Conservation (phyloP, 345 rosid species). For the Capsella bursapastoris region DNA sequence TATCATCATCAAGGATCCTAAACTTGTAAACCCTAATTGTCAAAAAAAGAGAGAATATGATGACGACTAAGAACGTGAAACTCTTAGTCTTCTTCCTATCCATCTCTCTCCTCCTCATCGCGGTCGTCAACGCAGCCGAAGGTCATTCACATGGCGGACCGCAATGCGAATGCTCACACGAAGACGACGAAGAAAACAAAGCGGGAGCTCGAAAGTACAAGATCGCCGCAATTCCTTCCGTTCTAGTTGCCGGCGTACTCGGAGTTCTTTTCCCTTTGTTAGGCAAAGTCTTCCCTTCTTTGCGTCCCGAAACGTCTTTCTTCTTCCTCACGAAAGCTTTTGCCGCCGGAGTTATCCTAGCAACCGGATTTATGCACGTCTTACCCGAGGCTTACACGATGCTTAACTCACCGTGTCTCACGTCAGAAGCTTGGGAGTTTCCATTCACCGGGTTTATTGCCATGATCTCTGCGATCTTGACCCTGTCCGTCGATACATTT, state of each 20-base stretch:
- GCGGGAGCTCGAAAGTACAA: constrained; percentile 43
- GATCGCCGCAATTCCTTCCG: constrained; percentile 39
- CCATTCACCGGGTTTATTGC: constrained; percentile 58
- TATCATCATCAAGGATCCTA: constrained; percentile 14
- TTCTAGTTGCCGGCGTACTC: constrained; percentile 29
- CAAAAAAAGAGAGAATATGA: constrained; percentile 3
- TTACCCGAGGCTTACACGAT: constrained; percentile 53
- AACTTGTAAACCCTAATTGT: neutral
- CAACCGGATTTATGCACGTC: constrained; percentile 55
- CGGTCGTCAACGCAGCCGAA: constrained; percentile 1
- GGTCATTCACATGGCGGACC: constrained; percentile 36
- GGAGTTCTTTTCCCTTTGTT: constrained; percentile 44
- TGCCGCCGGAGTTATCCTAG: constrained; percentile 58
- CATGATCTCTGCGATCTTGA: constrained; percentile 53
- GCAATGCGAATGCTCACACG: constrained; percentile 44
- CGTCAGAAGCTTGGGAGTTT: constrained; percentile 49
- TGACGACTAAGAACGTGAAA: constrained; percentile 15
- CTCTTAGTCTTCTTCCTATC: constrained; percentile 28
- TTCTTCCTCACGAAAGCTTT: constrained; percentile 56
- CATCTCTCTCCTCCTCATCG: constrained; percentile 28
- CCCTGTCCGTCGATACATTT: constrained; percentile 49
- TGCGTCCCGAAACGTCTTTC: constrained; percentile 45
- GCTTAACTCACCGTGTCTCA: constrained; percentile 48
- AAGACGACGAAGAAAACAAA: constrained; percentile 32
- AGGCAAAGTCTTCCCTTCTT: constrained; percentile 42